Base-by-base conservation (phyloP, 2,329 filamentous ascomycete genomes). In the Periconia digitata region DNA sequence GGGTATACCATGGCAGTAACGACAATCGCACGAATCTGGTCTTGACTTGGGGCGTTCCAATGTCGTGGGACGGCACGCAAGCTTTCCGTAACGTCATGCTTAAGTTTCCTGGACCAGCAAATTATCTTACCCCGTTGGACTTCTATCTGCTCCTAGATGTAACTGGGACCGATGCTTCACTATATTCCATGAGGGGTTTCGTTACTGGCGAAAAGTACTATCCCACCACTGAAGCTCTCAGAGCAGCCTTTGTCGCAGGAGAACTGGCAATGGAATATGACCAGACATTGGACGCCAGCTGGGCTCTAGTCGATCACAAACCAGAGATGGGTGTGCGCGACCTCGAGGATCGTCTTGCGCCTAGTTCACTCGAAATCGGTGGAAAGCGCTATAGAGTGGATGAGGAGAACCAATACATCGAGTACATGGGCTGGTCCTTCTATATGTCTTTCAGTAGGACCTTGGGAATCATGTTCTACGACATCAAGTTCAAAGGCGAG, bases 401-500 rank as follows among this genome's bases (percentile, higher is more conserved):
- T 44, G 47, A 56, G 3, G 58, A 73, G 38, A 47, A 72, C 7
- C 70, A 76, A 43, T 79, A 77, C 47, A 70, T 79, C 21, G 67
- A 76, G 52, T 79, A 75, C 73, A 76, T 79, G 75, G 74, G 71
- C 37, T 79, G 72, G 53, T 72, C 63, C 46, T 80, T 83, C 58
- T 82, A 77, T 55, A 66, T 81, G 13, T 72, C 69, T 3, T 80
- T 79, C 49, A 72, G 67, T 1, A 68, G 74, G 8, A 78, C 79
- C 44, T 72, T 73, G 0, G 81, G 79, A 0, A 68, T 83, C 40
- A 63, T 72, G 12, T 66, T 84, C 2, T 78, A 78, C 54, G 76
- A 84, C 50, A 77, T 84, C 40, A 70, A 71, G 17, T 81, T 77
- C 70, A 78, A 80, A 54, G 79, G 78, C 10, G 73, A 82, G 50